These are phyloP conservation scores for Pistacia atlantica DNA, from an alignment of 345 rosid genomes.

Conservation along the genomic window DNA sequence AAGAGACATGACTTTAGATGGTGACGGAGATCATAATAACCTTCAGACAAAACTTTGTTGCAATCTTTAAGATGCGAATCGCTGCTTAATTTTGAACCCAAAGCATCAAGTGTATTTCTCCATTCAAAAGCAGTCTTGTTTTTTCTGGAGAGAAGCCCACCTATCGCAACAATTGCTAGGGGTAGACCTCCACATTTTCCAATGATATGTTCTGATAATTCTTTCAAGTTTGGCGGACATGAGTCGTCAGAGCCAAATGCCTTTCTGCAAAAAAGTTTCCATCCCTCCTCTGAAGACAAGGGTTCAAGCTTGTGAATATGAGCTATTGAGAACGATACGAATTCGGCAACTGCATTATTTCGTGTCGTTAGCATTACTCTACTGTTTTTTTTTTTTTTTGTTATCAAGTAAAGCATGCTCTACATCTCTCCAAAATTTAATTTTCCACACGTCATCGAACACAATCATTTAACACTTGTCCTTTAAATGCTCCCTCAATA, in stretches of 20 bases:
- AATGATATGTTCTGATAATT: too few relatives aligned
- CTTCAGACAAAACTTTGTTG: neutral
- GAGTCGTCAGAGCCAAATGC: conserved; percentile 5
- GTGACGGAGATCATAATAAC: neutral
- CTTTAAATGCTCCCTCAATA: too few relatives aligned
- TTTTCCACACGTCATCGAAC: conserved; percentile 23
- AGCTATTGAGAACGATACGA: neutral
- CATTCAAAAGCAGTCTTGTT: neutral
- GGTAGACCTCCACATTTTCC: too few relatives aligned
- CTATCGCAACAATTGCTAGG: too few relatives aligned
- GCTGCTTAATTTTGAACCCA: conserved; percentile 2
- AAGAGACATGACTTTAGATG: neutral
- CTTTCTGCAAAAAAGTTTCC: conserved; percentile 1
- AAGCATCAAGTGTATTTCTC: conserved; percentile 14
- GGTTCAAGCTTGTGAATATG: neutral
- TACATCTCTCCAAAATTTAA: neutral
- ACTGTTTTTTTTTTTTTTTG: neutral
- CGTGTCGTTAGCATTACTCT: conserved; percentile 16
- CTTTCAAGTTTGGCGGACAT: conserved; percentile 2
- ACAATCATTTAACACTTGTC: conserved; percentile 10
- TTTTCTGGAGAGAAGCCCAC: too few relatives aligned
- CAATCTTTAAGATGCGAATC: neutral
- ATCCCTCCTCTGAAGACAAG: neutral
- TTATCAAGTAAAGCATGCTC: conserved; percentile 1
- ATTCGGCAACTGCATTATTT: neutral